Evolutionary conservation across 805 yeast species (phyloP).

Genomic region (Teunomyces barrocoloradensis): DNA sequence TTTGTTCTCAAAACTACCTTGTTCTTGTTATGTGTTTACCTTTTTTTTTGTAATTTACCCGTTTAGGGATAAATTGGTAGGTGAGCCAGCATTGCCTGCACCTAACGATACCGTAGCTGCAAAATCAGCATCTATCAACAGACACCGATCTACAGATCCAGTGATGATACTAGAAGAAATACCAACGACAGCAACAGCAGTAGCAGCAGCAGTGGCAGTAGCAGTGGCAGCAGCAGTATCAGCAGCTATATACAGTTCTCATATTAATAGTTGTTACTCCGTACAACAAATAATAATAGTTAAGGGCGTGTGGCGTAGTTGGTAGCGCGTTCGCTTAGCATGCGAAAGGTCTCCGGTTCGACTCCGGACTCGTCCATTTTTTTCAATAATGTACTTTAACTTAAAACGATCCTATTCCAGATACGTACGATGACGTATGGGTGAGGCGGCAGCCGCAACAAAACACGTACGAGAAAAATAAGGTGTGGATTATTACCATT

Average conservation of each 20-base stretch:
- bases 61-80: neutral
- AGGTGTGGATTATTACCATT: neutral
- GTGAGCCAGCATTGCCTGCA: slow-evolving; percentile 1
- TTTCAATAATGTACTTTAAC: slow-evolving; percentile 14
- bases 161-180: too few relatives aligned
- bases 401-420: too few relatives aligned
- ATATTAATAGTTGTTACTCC: neutral
- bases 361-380: slow-evolving; percentile 69
- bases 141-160: too few relatives aligned
- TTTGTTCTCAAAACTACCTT: neutral
- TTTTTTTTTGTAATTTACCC: neutral
- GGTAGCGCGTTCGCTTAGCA: slow-evolving; percentile 83
- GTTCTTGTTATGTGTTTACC: neutral
- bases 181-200: too few relatives aligned
- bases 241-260: too few relatives aligned
- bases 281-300: neutral
- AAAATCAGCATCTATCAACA: neutral
- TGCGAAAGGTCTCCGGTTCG: slow-evolving; percentile 80
- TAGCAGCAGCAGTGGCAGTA: too few relatives aligned
- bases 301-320: slow-evolving; percentile 77
- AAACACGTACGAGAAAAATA: neutral
- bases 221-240: too few relatives aligned
- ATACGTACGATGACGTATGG: neutral
- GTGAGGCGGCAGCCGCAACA: neutral
- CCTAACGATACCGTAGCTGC: neutral